Evolutionary conservation across 805 yeast genomes (phyloP), one percentile per base, ranked within the genome.

Genomic region (Metschnikowia koreensis): DNA sequence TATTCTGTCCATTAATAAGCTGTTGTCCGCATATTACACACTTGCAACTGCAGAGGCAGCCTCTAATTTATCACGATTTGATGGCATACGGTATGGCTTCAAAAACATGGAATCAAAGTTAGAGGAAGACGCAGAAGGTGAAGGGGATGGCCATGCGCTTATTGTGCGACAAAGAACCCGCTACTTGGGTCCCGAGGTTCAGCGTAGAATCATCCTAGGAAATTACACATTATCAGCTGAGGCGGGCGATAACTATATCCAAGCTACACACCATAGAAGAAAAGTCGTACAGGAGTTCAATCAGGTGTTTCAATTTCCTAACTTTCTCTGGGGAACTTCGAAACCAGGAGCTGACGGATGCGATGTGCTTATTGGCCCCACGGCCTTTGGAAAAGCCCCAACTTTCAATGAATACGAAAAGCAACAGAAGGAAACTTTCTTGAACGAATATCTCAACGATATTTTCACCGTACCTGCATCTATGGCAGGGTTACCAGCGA

Each of bases 41-140:
- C 60, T 96, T 37, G 92, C 94, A 1, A 87, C 97, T 0, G 87
- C 97, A 0, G 99, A 94, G 63, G 98, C 97, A 0, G 85, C 96
- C 0, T 93, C 98, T 0, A 94, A 94, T 64, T 75, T 94, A 45
- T 81, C 97, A 1, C 75, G 97, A 33, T 94, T 80, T 63, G 99
- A 94, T 68, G 99, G 99, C 2, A 73, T 92, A 17, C 75, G 97
- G 50, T 94, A 86, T 64, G 98, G 98, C 0, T 68, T 63, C 50
- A 27, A 44, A 12, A 36, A 28, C 33, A 37, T 38, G n/a, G 27
- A 50, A 9, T 13, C 27, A 6, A 16, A 13, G 15, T 3, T 6
- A 31, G 73, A 87, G 38, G 16, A 38, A 27, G 22, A 28, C 6
- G 73, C 79, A 0, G 66, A 38, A 11, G 54, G 15, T 9, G 9